phyloP scores from a whole-genome alignment of 2,329 filamentous ascomycete genomes.

The Byssoonygena ceratinophila region DNA sequence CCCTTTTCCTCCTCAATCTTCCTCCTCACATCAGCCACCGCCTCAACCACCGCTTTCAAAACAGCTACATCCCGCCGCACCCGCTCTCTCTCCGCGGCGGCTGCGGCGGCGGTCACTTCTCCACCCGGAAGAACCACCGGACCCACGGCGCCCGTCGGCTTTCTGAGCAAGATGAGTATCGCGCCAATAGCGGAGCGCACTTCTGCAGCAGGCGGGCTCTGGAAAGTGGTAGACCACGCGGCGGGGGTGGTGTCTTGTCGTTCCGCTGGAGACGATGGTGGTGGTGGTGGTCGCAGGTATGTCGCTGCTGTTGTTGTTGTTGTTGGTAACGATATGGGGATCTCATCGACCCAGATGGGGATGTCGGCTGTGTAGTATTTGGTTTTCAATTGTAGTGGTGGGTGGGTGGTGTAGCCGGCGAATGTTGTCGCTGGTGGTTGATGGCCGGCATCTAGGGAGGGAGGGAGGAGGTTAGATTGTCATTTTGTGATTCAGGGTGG shows the following conservation, averaged over 20 bases:
- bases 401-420: constrained; percentile 39
- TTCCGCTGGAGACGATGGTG: not conserved
- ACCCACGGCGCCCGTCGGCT: constrained; percentile 17
- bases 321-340: constrained; percentile 29
- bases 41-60: constrained; percentile 28
- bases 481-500: no score
- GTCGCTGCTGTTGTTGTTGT: not conserved
- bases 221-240: constrained; percentile 34
- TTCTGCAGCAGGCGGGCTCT: constrained; percentile 32
- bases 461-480: no score
- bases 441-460: no score
- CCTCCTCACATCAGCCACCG: constrained; percentile 30
- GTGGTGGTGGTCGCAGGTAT: not conserved
- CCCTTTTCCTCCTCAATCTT: constrained; percentile 36
- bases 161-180: constrained; percentile 30
- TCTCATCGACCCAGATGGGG: constrained; percentile 40
- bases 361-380: constrained; percentile 38
- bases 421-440: constrained; percentile 23
- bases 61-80: constrained; percentile 20
- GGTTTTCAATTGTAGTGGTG: constrained; percentile 32
- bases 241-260: constrained; percentile 10
- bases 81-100: not conserved
- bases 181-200: constrained; percentile 39
- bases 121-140: constrained; percentile 5
- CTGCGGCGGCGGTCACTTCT: no score